A percentile compares a stretch with the other conserved stretches of the same genome.
Conservation (phyloP, 2,329 filamentous ascomycete species). For the Phialocephala subalpina region DNA sequence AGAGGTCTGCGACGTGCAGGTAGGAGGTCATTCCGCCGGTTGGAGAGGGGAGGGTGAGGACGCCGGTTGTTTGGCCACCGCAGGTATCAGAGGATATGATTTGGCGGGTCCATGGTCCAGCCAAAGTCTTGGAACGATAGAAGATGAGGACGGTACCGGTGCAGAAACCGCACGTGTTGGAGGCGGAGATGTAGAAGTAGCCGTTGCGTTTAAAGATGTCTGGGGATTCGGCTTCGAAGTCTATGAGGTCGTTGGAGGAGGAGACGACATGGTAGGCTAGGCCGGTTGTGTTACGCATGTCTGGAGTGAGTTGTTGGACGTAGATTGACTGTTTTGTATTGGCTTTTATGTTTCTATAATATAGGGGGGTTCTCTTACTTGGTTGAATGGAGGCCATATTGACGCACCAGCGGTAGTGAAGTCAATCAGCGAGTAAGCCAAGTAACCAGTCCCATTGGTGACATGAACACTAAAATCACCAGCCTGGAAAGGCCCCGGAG, state of each 20-base stretch:
- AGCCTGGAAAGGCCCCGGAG: constrained; percentile 27
- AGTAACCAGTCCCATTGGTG: constrained; percentile 34
- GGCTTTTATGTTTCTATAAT: background rate
- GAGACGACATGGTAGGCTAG: constrained; percentile 24
- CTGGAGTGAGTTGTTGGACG: constrained; percentile 32
- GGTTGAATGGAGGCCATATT: constrained; percentile 38
- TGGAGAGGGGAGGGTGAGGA: constrained; percentile 31
- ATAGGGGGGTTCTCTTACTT: constrained; percentile 14
- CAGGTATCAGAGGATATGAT: constrained; percentile 38
- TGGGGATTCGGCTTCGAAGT: constrained; percentile 35
- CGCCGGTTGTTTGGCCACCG: constrained; percentile 34
- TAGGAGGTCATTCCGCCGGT: constrained; percentile 26
- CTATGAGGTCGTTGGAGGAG: constrained; percentile 31
- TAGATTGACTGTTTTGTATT: constrained; percentile 23
- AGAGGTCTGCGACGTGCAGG: constrained; percentile 35
- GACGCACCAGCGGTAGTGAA: constrained; percentile 34
- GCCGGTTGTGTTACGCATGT: constrained; percentile 36
- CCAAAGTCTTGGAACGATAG: constrained; percentile 31
- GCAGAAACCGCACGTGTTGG: constrained; percentile 40
- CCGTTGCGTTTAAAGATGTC: constrained; percentile 37
- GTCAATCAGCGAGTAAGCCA: constrained; percentile 36
- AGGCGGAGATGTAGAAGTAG: constrained; percentile 38
- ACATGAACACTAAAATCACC: constrained; percentile 35
- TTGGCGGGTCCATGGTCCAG: constrained; percentile 36
- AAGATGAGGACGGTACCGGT: constrained; percentile 35